Evolutionary conservation across 116 monocot species (phyloP), one percentile per base, ranked within the genome.

Genomic region (Posidonia oceanica): DNA sequence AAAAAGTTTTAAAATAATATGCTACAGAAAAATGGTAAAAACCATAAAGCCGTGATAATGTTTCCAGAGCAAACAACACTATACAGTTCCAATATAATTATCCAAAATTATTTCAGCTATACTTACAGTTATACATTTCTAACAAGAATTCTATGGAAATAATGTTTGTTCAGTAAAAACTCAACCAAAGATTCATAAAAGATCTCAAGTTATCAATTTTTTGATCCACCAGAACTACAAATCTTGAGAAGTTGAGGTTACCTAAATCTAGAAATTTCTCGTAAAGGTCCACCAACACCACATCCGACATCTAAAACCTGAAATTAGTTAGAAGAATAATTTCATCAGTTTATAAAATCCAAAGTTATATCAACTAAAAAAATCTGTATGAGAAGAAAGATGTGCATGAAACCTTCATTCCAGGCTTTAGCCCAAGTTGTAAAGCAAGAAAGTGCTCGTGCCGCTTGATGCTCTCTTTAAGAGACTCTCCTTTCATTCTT

Each of bases 211-310:
- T 6, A 44, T 8, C 44, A 44, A 44, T 44, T 44, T 44, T 44
- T 44, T 44, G 4, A 44, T 6, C 8, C 44, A 65, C 16, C 65
- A 41, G 1, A 14, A 41, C 1, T 15, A 8, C 41, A 39, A 41
- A 65, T 41, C 8, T 39, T n/a, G 17, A 17, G 44, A 41, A 11
- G 5, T 15, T 42, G 13, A 59, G 23, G 10, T 64, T 78, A 87
- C 96, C 96, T 96, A 68, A 96, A 96, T 79, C 88, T 88, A 71
- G 96, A 76, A 72, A 96, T 91, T 79, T 96, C 96, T 61, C 96
- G 74, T 14, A 96, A 72, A 59, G 96, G 96, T 60, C 96, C 96
- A 69, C 96, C 96, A 73, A 96, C 83, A 69, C 96, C 96, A 72
- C 96, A 91, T 53, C 96, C 96, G 61, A 96, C 91, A 82, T 96